Conservation (phyloP, 768 basidiomycete genomes). For the Kwoniella europaea region DNA sequence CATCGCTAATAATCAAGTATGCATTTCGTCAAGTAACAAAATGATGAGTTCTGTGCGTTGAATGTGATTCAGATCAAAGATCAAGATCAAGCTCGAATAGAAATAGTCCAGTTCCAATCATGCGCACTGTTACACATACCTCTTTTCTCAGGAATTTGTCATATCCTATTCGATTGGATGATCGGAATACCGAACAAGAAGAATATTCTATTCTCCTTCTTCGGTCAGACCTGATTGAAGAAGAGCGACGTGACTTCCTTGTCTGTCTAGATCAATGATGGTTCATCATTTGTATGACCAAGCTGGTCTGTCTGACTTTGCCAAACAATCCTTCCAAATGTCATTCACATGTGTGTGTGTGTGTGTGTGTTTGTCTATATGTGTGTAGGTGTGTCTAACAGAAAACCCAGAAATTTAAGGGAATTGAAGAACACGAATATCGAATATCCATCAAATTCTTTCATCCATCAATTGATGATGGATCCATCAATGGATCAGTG, state of each 20-base stretch:
- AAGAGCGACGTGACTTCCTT: neutral
- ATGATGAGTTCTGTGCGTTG: neutral
- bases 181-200: neutral
- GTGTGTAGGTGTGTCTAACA: neutral
- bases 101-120: too few species aligned
- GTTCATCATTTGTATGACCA: neutral
- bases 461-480: too few species aligned
- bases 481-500: neutral
- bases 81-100: neutral
- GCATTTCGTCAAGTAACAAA: neutral
- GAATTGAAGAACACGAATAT: neutral
- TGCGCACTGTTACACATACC: slow-evolving; percentile 4
- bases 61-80: neutral
- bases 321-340: neutral
- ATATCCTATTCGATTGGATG: neutral
- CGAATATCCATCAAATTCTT: slow-evolving; percentile 13
- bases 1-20: neutral
- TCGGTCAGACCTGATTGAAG: neutral
- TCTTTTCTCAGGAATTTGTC: slow-evolving; percentile 1
- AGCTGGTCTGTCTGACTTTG: neutral
- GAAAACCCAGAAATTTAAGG: slow-evolving; percentile 10
- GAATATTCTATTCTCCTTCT: neutral
- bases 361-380: neutral
- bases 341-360: neutral
- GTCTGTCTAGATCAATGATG: neutral